Base-by-base conservation (phyloP, 768 basidiomycete genomes). In the Tubosaeta sp. region DNA sequence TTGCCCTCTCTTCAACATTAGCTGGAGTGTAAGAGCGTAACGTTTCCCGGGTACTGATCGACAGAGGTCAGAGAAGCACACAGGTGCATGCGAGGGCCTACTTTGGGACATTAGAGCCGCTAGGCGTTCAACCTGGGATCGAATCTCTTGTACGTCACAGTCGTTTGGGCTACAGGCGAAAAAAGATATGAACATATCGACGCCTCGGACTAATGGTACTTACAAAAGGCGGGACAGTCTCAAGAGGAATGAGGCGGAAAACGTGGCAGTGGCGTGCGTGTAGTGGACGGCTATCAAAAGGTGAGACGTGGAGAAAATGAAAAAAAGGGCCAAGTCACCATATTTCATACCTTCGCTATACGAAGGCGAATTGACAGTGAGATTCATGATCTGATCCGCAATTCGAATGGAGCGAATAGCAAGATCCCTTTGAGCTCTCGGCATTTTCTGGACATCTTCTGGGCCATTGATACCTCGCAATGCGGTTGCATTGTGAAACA, bases 311-410 rank as follows among this genome's bases (percentile, higher is more conserved):
- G 46, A 54, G 12, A 45, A 49, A 29, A 18, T 18, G 36, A n/a
- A 21, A n/a, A 10, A 32, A 53, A 30, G 31, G 2, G 24, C 11
- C 13, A 22, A 63, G 80, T 40, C 61, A 88, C 91, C 90, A 62
- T 92, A 96, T 75, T 86, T 89, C 81, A 97, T 86, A 18, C 91
- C 91, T 64, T 92, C 89, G 52, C 92, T 76, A 62, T 97, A 97
- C 25, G 87, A 79, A 3, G 84, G 82, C 3, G 86, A 87, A 42
- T 84, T 85, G 31, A 94, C 81, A 7, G 92, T 94, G 48, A 94
- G 90, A 45, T 94, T 88, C 46, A 95, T 64, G 29, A 85, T 86
- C 63, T 83, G 77, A 39, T 82, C 79, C 18, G 93, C 93, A 58
- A 91, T 90, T 47, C 82, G 74, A 58, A 96, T 90, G 14, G 93